Evolutionary conservation across 139 green algal genomes (phyloP).

Genomic region (Chlorella sp.): DNA sequence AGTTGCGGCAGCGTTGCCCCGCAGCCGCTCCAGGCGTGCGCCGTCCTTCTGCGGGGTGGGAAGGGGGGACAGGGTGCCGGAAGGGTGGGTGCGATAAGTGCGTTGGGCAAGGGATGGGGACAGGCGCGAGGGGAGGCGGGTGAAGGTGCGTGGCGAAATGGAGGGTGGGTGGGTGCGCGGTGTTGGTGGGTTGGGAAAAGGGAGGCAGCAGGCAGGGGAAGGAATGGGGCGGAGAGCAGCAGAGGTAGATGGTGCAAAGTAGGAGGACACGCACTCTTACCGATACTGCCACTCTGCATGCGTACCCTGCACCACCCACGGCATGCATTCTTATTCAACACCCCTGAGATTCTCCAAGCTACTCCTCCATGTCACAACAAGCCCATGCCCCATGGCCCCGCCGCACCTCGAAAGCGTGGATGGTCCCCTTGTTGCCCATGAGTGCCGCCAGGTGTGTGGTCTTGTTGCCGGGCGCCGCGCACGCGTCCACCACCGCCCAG

Average conservation of each 20-base stretch:
- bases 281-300: background rate
- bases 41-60: conserved; percentile 58
- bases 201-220: background rate
- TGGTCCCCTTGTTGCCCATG: conserved; percentile 55
- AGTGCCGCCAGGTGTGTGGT: conserved; percentile 92
- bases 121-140: background rate
- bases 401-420: conserved; percentile 86
- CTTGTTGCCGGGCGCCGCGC: conserved; percentile 98
- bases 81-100: no score
- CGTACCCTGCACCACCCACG: background rate
- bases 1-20: conserved; percentile 60
- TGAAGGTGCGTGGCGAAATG: background rate
- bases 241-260: no score
- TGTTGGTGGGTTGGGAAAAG: background rate
- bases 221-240: background rate
- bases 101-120: no score
- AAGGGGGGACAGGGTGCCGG: background rate
- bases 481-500: conserved; percentile 92
- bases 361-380: no score
- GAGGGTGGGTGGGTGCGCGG: no score
- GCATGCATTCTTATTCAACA: background rate
- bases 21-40: conserved; percentile 73
- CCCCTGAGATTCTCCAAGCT: background rate
- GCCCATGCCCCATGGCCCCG: no score
- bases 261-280: background rate